Base-by-base conservation (phyloP, 1,284 basidiomycete species). In the Ceraceosorus guamensis region DNA sequence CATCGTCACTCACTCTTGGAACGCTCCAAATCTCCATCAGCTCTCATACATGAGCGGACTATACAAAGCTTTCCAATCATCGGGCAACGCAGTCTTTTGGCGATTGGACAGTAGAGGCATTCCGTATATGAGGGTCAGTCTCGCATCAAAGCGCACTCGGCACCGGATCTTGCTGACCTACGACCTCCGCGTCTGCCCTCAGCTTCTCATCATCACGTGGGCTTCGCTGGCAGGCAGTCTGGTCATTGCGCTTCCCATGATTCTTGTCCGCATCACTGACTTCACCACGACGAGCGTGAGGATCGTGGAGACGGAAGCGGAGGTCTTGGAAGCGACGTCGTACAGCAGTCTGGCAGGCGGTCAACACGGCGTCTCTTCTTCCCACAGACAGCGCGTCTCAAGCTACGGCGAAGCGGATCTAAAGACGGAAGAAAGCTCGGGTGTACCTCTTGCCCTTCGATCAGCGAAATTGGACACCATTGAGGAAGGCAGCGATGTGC, bases 191-290 rank as follows among this genome's bases (percentile, higher is more conserved):
- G n/a, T n/a, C n/a, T n/a, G n/a, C n/a, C n/a, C n/a, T n/a, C n/a
- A n/a, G n/a, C n/a, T n/a, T n/a, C 52, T 70, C 4, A 67, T 59
- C 11, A 65, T 68, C 34, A 63, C 65, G 2, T 70, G 68, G 68
- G 62, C 56, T 16, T 54, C 67, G 3, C 65, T 62, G 41, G 68
- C 52, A 14, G 65, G 50, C 1, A 62, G 64, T 14, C 54, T 70
- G 53, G 14, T 70, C 39, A 59, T 63, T 44, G 65, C 59, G 11
- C 10, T 67, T 8, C 68, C 68, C 4, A 57, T 70, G 35, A 61
- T 70, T n/a, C 55, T 55, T 3, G 32, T 66, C 39, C 59, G 68
- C 30, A 57, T 70, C 49, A 61, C 52, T 39, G 62, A 70, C 30
- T 56, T 57, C 47, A 68, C 67, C 10, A 43, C 39, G 39, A 43